Evolutionary conservation across 768 basidiomycete species (phyloP).

Genomic region (Sistotremastrum suecicum): DNA sequence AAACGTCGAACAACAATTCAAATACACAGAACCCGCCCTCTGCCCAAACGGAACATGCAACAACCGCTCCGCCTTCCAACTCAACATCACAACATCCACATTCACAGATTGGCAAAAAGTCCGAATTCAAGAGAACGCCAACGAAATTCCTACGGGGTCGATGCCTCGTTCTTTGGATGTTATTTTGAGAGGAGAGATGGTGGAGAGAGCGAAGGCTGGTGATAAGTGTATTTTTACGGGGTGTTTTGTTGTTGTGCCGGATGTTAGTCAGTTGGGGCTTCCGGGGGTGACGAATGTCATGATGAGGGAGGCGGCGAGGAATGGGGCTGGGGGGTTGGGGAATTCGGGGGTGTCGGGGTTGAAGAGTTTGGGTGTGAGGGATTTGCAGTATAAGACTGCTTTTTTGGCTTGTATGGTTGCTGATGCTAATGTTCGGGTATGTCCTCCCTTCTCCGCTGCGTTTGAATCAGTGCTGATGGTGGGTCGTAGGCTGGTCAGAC

Average conservation of each 20-base stretch:
- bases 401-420: constrained; percentile 98
- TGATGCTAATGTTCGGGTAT: constrained; percentile 75
- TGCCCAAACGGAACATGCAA: constrained; percentile 94
- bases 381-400: constrained; percentile 96
- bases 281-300: constrained; percentile 89
- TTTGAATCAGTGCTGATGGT: not conserved
- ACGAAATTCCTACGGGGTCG: constrained; percentile 95
- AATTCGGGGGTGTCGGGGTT: constrained; percentile 83
- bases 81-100: constrained; percentile 90
- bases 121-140: constrained; percentile 96
- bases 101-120: constrained; percentile 99
- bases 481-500: constrained; percentile 59
- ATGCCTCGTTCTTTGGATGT: constrained; percentile 98
- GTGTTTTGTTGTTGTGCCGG: constrained; percentile 95
- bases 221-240: constrained; percentile 98
- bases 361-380: constrained; percentile 88
- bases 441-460: constrained; percentile 22
- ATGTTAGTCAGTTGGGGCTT: constrained; percentile 89
- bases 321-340: constrained; percentile 49
- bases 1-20: constrained; percentile 98
- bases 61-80: constrained; percentile 80
- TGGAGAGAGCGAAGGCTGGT: constrained; percentile 97
- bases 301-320: constrained; percentile 69
- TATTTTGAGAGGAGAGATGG: constrained; percentile 86
- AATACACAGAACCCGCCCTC: constrained; percentile 94